These are phyloP conservation scores for Abelmoschus esculentus DNA, from an alignment of 345 rosid species.

Conservation along the genomic window DNA sequence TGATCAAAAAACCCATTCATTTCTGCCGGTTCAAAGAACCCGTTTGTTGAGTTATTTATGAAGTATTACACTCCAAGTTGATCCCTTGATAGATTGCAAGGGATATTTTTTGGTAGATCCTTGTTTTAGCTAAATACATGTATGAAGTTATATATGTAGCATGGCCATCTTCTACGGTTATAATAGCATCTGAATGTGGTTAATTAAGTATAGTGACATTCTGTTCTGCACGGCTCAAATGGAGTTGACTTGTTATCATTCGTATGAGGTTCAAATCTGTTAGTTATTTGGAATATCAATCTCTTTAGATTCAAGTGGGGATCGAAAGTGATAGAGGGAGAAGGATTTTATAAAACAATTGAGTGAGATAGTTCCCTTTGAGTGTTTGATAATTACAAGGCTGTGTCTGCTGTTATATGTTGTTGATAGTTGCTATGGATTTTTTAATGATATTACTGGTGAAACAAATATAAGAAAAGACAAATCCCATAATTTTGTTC, in stretches of 20 bases:
- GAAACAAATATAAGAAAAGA: slow-evolving; percentile 12
- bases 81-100: background rate
- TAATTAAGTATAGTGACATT: no score
- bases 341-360: slow-evolving; percentile 29
- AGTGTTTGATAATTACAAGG: slow-evolving; percentile 33
- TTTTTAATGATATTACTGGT: background rate
- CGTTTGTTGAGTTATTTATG: no score
- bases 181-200: no score
- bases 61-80: background rate
- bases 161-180: no score
- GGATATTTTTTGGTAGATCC: background rate
- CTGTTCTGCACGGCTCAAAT: no score
- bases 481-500: background rate
- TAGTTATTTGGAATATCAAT: no score
- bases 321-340: slow-evolving; percentile 9
- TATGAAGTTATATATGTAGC: no score
- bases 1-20: no score
- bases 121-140: no score
- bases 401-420: slow-evolving; percentile 12
- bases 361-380: slow-evolving; percentile 25
- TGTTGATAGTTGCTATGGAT: background rate
- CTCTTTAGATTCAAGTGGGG: slow-evolving; percentile 14
- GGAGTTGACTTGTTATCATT: no score
- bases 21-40: no score
- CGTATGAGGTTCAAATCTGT: no score